Percentiles rank a stretch among this genome's conserved stretches.
phyloP scores from a whole-genome alignment of 768 basidiomycete species.

The Rhodotorula toruloides region DNA sequence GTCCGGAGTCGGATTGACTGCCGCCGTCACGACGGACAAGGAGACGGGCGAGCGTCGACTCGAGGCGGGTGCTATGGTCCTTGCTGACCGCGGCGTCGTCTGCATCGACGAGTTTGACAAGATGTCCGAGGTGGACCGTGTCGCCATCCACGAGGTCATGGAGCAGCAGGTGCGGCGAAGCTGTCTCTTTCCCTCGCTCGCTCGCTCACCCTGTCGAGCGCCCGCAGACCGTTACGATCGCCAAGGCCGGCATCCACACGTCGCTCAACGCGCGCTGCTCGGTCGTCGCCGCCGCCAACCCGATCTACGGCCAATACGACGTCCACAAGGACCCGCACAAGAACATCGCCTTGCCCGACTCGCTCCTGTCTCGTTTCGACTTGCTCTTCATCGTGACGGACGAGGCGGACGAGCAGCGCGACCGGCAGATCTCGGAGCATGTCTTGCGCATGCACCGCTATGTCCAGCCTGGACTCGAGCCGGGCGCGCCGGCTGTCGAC shows the following conservation, averaged over 20 bases:
- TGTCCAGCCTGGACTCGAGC: slow-evolving; percentile 90
- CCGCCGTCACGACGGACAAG: slow-evolving; percentile 95
- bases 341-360: slow-evolving; percentile 97
- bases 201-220: neutral
- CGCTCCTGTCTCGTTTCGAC: slow-evolving; percentile 96
- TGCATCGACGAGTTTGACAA: slow-evolving; percentile 99
- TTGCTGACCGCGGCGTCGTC: slow-evolving; percentile 96
- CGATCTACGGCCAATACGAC: slow-evolving; percentile 97
- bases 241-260: slow-evolving; percentile 98
- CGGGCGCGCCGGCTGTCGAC: slow-evolving; percentile 79
- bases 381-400: slow-evolving; percentile 96
- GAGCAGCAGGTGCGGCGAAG: slow-evolving; percentile 50
- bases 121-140: slow-evolving; percentile 97
- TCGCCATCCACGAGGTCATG: slow-evolving; percentile 99
- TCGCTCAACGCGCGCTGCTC: slow-evolving; percentile 96
- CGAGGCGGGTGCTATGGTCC: slow-evolving; percentile 98
- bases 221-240: slow-evolving; percentile 95
- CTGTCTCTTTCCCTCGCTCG: neutral
- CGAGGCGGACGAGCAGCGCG: slow-evolving; percentile 90
- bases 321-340: slow-evolving; percentile 99
- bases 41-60: slow-evolving; percentile 92
- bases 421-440: slow-evolving; percentile 93
- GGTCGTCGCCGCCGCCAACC: slow-evolving; percentile 96
- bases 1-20: slow-evolving; percentile 98
- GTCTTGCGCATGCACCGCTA: slow-evolving; percentile 96